Evolutionary conservation across 139 green algal species (phyloP).

Genomic region (Tetradesmus obliquus): DNA sequence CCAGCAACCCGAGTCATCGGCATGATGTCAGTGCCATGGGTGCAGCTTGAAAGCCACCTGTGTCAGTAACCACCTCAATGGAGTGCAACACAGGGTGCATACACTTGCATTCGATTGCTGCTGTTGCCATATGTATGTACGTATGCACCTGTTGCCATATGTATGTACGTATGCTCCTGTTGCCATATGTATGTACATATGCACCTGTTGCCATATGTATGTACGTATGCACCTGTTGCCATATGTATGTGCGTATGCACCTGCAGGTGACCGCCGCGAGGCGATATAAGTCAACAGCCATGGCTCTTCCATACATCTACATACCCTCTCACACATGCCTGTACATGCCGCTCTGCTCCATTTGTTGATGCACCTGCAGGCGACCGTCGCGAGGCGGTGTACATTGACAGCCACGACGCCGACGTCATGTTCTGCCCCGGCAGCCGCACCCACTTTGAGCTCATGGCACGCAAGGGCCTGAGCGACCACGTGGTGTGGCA

Average conservation of each 20-base stretch:
- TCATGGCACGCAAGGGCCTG: conserved; percentile 37
- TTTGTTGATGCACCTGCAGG: not conserved
- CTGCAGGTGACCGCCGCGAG: not conserved
- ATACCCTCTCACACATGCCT: not conserved
- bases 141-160: not conserved
- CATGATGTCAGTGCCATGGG: too few relatives aligned
- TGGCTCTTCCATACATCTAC: not conserved
- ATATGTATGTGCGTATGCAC: not conserved
- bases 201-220: not conserved
- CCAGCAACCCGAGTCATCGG: too few relatives aligned
- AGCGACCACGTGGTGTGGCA: conserved; percentile 49
- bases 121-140: too few relatives aligned
- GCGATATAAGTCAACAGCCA: not conserved
- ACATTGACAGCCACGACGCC: conserved; percentile 34
- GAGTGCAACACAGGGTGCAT: not conserved
- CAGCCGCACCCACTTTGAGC: conserved; percentile 56
- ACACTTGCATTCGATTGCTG: too few relatives aligned
- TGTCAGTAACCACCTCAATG: too few relatives aligned
- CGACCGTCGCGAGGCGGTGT: conserved; percentile 36
- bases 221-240: not conserved
- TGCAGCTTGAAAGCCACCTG: too few relatives aligned
- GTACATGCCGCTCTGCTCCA: too few relatives aligned
- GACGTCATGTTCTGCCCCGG: conserved; percentile 57
- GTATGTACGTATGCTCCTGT: not conserved
- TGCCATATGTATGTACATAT: not conserved